phyloP scores from a whole-genome alignment of 1,284 basidiomycete species.

The Mycena citricolor region DNA sequence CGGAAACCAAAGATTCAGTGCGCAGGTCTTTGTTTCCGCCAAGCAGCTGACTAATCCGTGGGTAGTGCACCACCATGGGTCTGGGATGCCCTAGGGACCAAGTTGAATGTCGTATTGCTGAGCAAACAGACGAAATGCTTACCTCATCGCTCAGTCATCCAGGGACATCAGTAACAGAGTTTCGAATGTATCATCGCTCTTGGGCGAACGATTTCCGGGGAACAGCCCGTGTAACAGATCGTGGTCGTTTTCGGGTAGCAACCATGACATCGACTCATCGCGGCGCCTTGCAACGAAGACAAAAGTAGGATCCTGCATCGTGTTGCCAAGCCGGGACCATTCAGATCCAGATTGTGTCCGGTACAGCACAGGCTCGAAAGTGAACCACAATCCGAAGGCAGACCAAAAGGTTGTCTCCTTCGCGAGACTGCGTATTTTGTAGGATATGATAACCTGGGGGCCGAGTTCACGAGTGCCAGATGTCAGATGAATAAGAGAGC shows the following conservation, averaged over 20 bases:
- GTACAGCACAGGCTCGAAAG: conserved; percentile 60
- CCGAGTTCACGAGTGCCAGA: conserved; percentile 42
- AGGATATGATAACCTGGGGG: conserved; percentile 55
- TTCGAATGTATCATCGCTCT: conserved; percentile 69
- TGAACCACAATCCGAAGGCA: conserved; percentile 82
- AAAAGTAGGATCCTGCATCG: conserved; percentile 48
- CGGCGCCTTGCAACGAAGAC: conserved; percentile 62
- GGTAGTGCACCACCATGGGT: conserved; percentile 30
- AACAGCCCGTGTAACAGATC: conserved; percentile 59
- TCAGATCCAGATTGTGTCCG: conserved; percentile 19
- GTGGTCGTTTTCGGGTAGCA: conserved; percentile 48
- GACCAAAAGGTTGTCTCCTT: conserved; percentile 83
- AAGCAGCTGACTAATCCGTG: background rate
- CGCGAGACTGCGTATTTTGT: conserved; percentile 74
- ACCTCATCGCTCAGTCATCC: conserved; percentile 25
- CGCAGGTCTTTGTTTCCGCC: background rate
- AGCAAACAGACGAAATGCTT: background rate
- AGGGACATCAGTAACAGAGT: conserved; percentile 59
- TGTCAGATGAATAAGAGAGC: conserved; percentile 66
- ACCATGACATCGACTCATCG: conserved; percentile 55
- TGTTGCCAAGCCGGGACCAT: conserved; percentile 44
- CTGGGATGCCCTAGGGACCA: conserved; percentile 15
- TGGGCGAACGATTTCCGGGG: conserved; percentile 43
- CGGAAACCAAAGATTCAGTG: conserved; percentile 52
- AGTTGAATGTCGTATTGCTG: conserved; percentile 6